Conservation (phyloP, 495 filamentous ascomycete species). For the Penicillium steckii region DNA sequence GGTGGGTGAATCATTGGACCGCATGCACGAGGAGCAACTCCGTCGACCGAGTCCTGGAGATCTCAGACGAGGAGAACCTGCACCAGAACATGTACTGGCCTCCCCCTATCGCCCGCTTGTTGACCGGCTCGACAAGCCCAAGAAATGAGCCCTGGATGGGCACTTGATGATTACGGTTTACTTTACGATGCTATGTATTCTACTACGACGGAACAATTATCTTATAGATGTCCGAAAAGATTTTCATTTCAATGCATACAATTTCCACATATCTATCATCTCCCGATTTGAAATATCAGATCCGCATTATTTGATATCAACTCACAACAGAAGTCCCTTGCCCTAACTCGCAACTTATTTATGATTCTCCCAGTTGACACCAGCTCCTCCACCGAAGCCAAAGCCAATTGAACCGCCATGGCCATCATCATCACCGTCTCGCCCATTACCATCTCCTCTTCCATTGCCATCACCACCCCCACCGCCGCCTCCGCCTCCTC, state of each 20-base stretch:
- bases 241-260: background rate
- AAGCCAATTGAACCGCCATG: background rate
- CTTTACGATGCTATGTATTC: constrained; percentile 20
- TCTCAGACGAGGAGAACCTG: constrained; percentile 40
- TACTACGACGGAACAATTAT: constrained; percentile 12
- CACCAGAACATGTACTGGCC: constrained; percentile 57
- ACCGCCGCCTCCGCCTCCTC: constrained; percentile 4
- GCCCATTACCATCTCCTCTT: background rate
- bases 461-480: constrained; percentile 1
- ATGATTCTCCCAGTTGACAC: background rate
- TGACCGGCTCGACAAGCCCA: constrained; percentile 59
- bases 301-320: background rate
- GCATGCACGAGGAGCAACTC: constrained; percentile 76
- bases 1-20: constrained; percentile 75
- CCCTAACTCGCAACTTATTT: background rate
- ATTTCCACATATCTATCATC: background rate
- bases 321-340: background rate
- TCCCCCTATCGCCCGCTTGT: constrained; percentile 72
- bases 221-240: constrained; percentile 3
- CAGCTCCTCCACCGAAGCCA: constrained; percentile 4
- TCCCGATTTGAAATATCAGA: background rate
- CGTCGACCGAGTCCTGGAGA: constrained; percentile 58
- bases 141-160: constrained; percentile 27
- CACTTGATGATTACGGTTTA: constrained; percentile 5
- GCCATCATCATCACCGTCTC: background rate